Evolutionary conservation across 2,329 filamentous ascomycete genomes (phyloP).

Genomic region (Rhynchosporium graminicola): DNA sequence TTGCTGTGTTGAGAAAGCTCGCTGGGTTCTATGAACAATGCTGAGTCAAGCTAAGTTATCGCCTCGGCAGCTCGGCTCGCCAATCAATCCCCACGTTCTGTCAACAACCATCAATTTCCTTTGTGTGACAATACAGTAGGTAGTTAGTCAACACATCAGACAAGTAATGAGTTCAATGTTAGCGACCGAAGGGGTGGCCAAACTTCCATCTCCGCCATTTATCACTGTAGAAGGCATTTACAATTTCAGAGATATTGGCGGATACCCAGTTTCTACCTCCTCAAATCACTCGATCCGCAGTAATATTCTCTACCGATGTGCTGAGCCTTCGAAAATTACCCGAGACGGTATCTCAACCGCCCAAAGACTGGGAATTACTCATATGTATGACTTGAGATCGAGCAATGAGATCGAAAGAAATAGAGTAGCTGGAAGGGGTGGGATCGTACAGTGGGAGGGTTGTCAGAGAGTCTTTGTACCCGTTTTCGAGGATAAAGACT

Average conservation of each 20-base stretch:
- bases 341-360: constrained; percentile 54
- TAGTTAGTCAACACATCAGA: background rate
- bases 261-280: constrained; percentile 49
- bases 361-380: constrained; percentile 57
- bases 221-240: constrained; percentile 56
- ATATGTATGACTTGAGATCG: constrained; percentile 70
- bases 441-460: constrained; percentile 50
- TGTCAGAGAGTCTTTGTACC: constrained; percentile 60
- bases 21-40: background rate
- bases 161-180: constrained; percentile 19
- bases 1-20: background rate
- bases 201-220: constrained; percentile 49
- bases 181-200: constrained; percentile 1
- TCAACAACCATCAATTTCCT: constrained; percentile 10
- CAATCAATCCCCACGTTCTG: constrained; percentile 14
- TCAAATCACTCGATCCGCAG: constrained; percentile 49
- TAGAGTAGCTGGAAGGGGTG: constrained; percentile 40
- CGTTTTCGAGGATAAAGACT: constrained; percentile 64
- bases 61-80: constrained; percentile 21
- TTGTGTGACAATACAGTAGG: background rate
- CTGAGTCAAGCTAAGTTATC: constrained; percentile 5
- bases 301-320: constrained; percentile 65
- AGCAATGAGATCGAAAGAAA: constrained; percentile 56
- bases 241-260: constrained; percentile 70
- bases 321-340: constrained; percentile 62